These are phyloP conservation scores for Elsinoe fawcettii DNA, from an alignment of 2,329 filamentous ascomycete species.

Conservation along the genomic window DNA sequence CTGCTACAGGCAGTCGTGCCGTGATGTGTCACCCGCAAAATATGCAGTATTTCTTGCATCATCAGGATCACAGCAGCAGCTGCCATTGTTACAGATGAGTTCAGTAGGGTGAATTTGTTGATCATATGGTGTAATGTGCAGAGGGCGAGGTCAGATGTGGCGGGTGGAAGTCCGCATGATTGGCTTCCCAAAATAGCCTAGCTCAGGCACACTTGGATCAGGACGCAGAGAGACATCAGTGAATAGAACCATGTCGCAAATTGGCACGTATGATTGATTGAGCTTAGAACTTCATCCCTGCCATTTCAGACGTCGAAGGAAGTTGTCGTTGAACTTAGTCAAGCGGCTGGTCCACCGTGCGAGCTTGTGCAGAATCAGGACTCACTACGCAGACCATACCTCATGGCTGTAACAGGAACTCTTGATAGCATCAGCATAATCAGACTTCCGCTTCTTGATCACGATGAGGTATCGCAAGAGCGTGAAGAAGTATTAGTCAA, in stretches of 20 bases:
- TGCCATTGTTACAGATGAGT: conserved; percentile 3
- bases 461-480: neutral
- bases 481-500: neutral
- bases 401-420: neutral
- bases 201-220: neutral
- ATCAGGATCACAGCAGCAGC: conserved; percentile 2
- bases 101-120: neutral
- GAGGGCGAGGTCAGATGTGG: neutral
- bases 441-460: conserved; percentile 17
- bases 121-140: conserved; percentile 12
- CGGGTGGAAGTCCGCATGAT: neutral
- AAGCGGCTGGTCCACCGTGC: too few species aligned
- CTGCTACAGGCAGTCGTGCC: neutral
- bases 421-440: neutral
- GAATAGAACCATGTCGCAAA: neutral
- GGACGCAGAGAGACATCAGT: neutral
- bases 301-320: too few species aligned
- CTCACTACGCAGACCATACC: too few species aligned
- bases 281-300: too few species aligned
- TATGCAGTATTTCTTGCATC: conserved; percentile 1
- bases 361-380: too few species aligned
- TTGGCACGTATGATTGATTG: neutral
- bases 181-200: neutral
- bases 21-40: neutral
- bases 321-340: too few species aligned